phyloP scores from a whole-genome alignment of 2,329 filamentous ascomycete species.

The Trichoderma koningiopsis region DNA sequence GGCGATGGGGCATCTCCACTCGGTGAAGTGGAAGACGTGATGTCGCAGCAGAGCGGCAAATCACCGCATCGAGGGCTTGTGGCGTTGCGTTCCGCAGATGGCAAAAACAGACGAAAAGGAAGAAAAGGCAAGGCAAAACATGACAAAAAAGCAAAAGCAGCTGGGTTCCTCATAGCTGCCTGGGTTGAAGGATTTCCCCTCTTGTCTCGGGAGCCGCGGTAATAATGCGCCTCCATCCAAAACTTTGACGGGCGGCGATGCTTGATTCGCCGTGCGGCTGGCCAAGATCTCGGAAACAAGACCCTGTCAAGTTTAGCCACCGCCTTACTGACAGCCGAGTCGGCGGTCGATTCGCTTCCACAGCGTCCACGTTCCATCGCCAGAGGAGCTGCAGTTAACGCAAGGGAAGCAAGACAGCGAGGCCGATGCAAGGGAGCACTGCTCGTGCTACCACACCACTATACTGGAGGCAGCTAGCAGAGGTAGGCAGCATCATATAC shows the following conservation, averaged over 20 bases:
- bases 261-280: conserved; percentile 19
- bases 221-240: conserved; percentile 18
- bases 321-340: conserved; percentile 2
- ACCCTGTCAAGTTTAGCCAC: conserved; percentile 20
- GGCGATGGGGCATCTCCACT: conserved; percentile 7
- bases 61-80: neutral
- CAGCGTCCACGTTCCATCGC: conserved; percentile 4
- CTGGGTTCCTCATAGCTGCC: neutral
- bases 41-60: neutral
- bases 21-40: neutral
- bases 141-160: neutral
- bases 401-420: neutral
- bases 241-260: conserved; percentile 14
- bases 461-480: neutral
- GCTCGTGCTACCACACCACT: neutral
- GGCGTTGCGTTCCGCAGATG: conserved; percentile 5
- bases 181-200: neutral
- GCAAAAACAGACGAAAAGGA: neutral
- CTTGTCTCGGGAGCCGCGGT: conserved; percentile 24
- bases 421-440: neutral
- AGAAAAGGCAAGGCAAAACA: neutral
- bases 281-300: conserved; percentile 21
- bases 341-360: conserved; percentile 18
- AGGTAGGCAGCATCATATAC: neutral
- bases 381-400: neutral